Base-by-base conservation (phyloP, 2,329 filamentous ascomycete species). In the Alternaria hordeiaustralica region DNA sequence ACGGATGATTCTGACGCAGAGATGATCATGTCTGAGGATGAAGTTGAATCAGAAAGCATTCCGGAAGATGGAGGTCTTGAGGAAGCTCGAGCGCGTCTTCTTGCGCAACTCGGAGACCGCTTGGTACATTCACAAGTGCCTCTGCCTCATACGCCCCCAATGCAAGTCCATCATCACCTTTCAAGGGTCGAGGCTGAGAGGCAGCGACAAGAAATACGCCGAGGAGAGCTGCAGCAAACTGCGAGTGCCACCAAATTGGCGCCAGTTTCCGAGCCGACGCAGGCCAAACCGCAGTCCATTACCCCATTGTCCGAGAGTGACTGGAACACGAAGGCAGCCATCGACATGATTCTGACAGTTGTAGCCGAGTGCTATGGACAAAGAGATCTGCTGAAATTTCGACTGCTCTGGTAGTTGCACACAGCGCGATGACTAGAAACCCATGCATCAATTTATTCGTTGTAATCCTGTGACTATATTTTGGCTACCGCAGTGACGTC, bases 291-390 rank as follows among this genome's bases (percentile, higher is more conserved):
- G 11, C 13, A 20, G n/a, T 56, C 47, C 15, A 57, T 45, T 13
- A 18, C 41, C 26, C 59, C 23, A 28, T 43, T 62, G 44, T 58
- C 55, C 30, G 72, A 88, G 86, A 76, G 85, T 84, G 82, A 74
- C 21, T 65, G 71, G 30, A 80, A 81, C 57, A 81, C 78, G 1
- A 84, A 87, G 26, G 90, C 89, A n/a, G 94, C 93, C 44, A 84
- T 97, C 33, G 94, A 96, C 80, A 97, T 97, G 93, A 92, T 97
- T 57, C 84, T 97, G 70, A 96, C 92, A 0, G 86, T 97, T 36
- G 90, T 92, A 51, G 94, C 93, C 71, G 94, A 97, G 80, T 89
- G 92, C 69, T 98, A 94, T 80, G 94, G 95, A 2, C 95, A 98
- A 81, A 86, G 90, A 68, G 95, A 98, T 79, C 81, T 97, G 66